Base-by-base conservation (phyloP, 1,284 basidiomycete genomes). In the Sporisorium graminicola region DNA sequence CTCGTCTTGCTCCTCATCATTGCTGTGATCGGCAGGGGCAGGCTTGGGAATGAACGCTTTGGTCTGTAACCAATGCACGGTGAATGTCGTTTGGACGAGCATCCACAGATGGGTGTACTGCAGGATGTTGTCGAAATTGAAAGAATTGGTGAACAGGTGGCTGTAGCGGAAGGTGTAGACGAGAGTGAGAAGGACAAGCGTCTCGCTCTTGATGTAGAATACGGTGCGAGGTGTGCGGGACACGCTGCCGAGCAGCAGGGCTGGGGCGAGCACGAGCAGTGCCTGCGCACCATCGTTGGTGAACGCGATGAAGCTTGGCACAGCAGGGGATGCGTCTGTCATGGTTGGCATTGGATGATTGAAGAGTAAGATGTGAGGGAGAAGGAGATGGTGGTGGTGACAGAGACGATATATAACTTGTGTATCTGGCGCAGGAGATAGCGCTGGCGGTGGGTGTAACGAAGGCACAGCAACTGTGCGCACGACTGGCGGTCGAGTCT, bases 161-260 rank as follows among this genome's bases (percentile, higher is more conserved):
- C 37, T 12, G 24, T 54, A 54, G 20, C 52, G 52, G 18, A 40
- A 54, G 16, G 24, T 8, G 35, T 54, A 42, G 35, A 27, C 37
- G 31, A 47, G 2, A 7, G 42, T 27, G 31, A 53, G 50, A 8
- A 61, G 31, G 40, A 61, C 18, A 0, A 61, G 50, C n/a, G 58
- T 35, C 22, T 61, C 58, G 16, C 18, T 24, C 7, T 42, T n/a
- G 8, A 61, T 29, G 31, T 54, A 27, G 31, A 61, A 9, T 7
- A 31, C 40, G 26, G 20, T 16, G 13, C 50, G 42, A 20, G 37
- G 40, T 4, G 31, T 54, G 12, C 31, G 40, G 1, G 18, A 9
- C 1, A 61, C 33, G 13, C 31, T 24, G 10, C 14, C 5, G 9
- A 53, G 42, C 14, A 61, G 24, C 27, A 27, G 20, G 18, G 33